A percentile compares a stretch with the other conserved stretches of the same genome.
These are phyloP conservation scores for Amyloporia xantha DNA, from an alignment of 768 basidiomycete genomes.

Conservation along the genomic window DNA sequence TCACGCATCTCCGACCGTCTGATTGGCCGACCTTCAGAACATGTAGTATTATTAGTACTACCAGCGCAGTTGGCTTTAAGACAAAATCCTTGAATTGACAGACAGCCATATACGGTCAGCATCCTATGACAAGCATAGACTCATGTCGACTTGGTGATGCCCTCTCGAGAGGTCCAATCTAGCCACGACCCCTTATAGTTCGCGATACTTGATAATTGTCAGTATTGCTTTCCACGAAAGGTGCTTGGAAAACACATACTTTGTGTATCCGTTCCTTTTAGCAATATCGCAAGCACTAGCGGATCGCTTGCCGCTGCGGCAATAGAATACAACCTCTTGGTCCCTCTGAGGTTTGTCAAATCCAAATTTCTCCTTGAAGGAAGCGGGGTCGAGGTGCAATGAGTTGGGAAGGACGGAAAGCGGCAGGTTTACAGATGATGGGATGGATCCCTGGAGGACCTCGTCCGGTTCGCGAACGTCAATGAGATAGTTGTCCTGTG, in stretches of 20 bases:
- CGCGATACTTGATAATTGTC: constrained; percentile 25
- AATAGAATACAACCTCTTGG: constrained; percentile 86
- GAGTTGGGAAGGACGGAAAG: constrained; percentile 69
- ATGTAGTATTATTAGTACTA: too few species aligned
- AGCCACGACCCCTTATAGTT: constrained; percentile 51
- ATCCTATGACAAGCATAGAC: too few species aligned
- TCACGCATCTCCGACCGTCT: too few species aligned
- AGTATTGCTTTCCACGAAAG: background rate
- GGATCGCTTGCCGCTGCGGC: constrained; percentile 82
- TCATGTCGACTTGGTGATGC: constrained; percentile 1
- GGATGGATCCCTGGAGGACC: constrained; percentile 87
- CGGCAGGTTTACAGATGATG: constrained; percentile 86
- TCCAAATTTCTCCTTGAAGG: constrained; percentile 58
- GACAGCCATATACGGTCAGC: too few species aligned
- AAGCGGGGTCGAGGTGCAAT: constrained; percentile 46
- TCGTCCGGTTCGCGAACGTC: constrained; percentile 95
- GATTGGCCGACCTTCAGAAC: too few species aligned
- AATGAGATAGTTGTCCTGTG: constrained; percentile 64
- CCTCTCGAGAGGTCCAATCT: constrained; percentile 40
- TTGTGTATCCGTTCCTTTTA: constrained; percentile 71
- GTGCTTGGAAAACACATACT: too few species aligned
- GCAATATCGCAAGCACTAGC: constrained; percentile 78
- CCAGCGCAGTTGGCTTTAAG: too few species aligned
- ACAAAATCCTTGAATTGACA: too few species aligned
- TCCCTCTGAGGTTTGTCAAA: constrained; percentile 65